Evolutionary conservation across 2,329 filamentous ascomycete species (phyloP), one percentile per base, ranked within the genome.

Genomic region (Fusarium sacchari): DNA sequence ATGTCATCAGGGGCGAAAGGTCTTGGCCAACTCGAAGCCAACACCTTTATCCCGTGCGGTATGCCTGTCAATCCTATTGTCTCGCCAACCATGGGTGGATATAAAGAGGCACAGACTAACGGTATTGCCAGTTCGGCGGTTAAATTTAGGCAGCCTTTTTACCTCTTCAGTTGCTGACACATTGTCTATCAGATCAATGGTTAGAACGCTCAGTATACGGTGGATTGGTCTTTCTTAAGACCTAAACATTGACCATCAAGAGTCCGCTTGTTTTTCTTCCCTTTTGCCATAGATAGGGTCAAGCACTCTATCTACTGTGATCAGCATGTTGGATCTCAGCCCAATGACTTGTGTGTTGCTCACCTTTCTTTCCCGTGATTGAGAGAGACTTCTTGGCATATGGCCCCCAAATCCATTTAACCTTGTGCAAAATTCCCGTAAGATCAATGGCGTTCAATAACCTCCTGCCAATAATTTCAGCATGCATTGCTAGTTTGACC

Each of bases 211-310:
- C 7, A 9, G 5, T 5, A 17, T n/a, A 18, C 30, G 20, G 4
- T 13, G 46, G 0, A 8, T 12, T 7, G 0, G 28, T 30, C 44
- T 17, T 12, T 30, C 1, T 12, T 2, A 2, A 30, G 28, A 9
- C 1, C 44, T 30, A 14, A 2, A 6, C 20, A n/a, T n/a, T n/a
- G 7, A n/a, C 12, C 2, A 7, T 17, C 10, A 14, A n/a, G 10
- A 49, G 10, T 1, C 20, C 4, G 14, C 44, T n/a, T 9, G 1
- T n/a, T 30, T 1, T 20, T 6, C 2, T 9, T 4, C 4, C 6
- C 1, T 7, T 8, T 47, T 17, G 6, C 6, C 9, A 12, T 17
- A 6, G 0, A 30, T n/a, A 8, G 13, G 7, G 11, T 9, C 1
- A 30, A 17, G 17, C 1, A 11, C 2, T 15, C 1, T 11, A 17